Conservation (phyloP, 2,329 filamentous ascomycete genomes). For the Rutstroemia sp. region DNA sequence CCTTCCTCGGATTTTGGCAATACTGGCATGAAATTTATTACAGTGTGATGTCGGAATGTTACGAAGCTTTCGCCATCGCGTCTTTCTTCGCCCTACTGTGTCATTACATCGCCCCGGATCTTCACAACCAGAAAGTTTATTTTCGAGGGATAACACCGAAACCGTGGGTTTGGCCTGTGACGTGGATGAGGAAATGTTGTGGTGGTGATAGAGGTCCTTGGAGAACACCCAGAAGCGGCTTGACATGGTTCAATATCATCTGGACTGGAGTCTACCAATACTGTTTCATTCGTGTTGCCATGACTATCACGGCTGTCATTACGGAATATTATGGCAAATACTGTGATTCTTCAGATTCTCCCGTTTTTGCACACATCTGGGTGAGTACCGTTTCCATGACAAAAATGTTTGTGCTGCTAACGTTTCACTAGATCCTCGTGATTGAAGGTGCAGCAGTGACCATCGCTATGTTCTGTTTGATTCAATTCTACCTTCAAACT, state of each 20-base stretch:
- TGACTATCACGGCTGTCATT: slow-evolving; percentile 71
- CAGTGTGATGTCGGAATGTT: slow-evolving; percentile 73
- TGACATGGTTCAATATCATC: slow-evolving; percentile 87
- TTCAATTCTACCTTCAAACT: slow-evolving; percentile 81
- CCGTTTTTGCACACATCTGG: slow-evolving; percentile 80
- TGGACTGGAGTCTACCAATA: slow-evolving; percentile 83
- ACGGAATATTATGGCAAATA: slow-evolving; percentile 64
- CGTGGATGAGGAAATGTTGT: slow-evolving; percentile 62
- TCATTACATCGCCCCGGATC: slow-evolving; percentile 67
- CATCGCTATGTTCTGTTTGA: slow-evolving; percentile 81
- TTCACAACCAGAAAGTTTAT: slow-evolving; percentile 76
- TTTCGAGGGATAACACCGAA: slow-evolving; percentile 63
- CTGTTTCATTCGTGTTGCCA: slow-evolving; percentile 70
- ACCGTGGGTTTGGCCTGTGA: slow-evolving; percentile 68
- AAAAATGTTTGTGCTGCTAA: slow-evolving; percentile 10
- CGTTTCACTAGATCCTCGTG: slow-evolving; percentile 44
- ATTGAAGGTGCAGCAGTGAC: slow-evolving; percentile 68
- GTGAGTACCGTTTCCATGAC: slow-evolving; percentile 36
- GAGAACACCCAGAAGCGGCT: slow-evolving; percentile 68
- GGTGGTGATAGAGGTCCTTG: slow-evolving; percentile 62
- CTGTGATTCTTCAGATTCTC: slow-evolving; percentile 71
- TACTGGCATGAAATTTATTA: slow-evolving; percentile 78
- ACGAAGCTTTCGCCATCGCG: slow-evolving; percentile 82
- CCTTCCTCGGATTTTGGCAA: slow-evolving; percentile 65
- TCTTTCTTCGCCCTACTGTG: slow-evolving; percentile 81